Base-by-base conservation (phyloP, 345 rosid species). In the Stellera chamaejasme region DNA sequence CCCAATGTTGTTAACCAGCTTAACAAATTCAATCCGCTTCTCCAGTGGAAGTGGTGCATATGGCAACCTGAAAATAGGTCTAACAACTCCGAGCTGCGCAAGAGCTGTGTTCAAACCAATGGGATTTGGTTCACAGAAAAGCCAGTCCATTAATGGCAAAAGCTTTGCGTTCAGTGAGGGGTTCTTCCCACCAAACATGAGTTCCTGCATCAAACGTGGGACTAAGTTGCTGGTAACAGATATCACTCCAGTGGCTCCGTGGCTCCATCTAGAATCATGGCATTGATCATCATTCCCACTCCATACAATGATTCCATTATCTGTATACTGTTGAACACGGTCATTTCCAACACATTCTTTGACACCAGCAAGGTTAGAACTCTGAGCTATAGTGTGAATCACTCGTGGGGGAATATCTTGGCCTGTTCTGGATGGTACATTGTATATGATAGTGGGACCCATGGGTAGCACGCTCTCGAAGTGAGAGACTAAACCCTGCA, bases 391-490 rank as follows among this genome's bases (percentile, higher is more conserved):
- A 9, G 74, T 61, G 39, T 69, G 76, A 61, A 92, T 79, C 44
- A 84, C 89, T 0, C 50, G 55, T 0, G 87, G 86, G 49, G 91
- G 89, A 41, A 88, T 92, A 60, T 86, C 97, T 68, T 88, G 97
- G 51, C 90, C 84, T 0, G 94, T 88, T 60, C 91, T 69, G 41
- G 85, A 81, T 0, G 91, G 98, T 2, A 89, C 96, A 43, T 86
- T 93, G 82, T 89, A 88, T 45, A 88, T 71, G 50, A 92, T 82
- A 13, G 88, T 78, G 0, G 97, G 97, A 15, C 97, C 97, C 82
- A 88, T 81, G 5, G 87, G 84, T 23, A 88, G 80, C 58, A 92
- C 87, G 10, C 83, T 67, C 23, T 77, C 74, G 51, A 92, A 88
- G 67, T 86, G 97, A 13, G 81, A 69, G 13, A 79, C 69, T 75